Evolutionary conservation across 1,139 yeast species (phyloP), one percentile per base, ranked within the genome.

Genomic region (Trichomonascaceae sp.): DNA sequence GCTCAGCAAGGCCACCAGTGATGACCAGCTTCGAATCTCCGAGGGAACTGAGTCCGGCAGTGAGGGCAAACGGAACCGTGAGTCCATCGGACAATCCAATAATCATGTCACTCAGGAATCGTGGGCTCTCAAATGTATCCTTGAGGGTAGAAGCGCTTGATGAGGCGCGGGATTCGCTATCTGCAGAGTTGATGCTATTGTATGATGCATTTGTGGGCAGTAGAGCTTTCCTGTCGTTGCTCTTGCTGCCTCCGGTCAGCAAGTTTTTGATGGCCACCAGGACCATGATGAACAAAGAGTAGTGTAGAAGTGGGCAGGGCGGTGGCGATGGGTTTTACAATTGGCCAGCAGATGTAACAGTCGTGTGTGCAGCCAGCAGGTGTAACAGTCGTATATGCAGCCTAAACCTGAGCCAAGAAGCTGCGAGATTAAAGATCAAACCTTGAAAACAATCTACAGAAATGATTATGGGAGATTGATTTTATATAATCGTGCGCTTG

Each of bases 1-100:
- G 70, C 60, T 79, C 92, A 8, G 92, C 92, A 69, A 79, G 66
- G 30, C 92, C 92, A 60, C 89, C 92, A 26, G 89, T 78, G 38
- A 79, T 78, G 31, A 79, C 92, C 43, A 79, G 68, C 52, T 67
- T 72, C 16, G 84, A 63, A 51, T 75, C 71, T 26, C 92, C 92
- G 43, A 79, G 67, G 4, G 81, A 72, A 1, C 82, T 72, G 43
- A 79, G 67, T 30, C 92, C 92, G 0, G 92, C 92, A 3, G 89
- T 79, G 45, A 79, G 66, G 5, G 92, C 92, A 64, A 79, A 79
- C 13, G 92, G 92, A 16, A 79, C 92, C 0, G 92, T 79, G 45
- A 79, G 67, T 3, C 92, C 92, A 51, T 79, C 92, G 13, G 82
- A 73, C 32, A 79, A 68, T 2, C 92, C 92, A 46, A 79, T 79